Conservation (phyloP, 805 yeast species). For the Nakazawaea peltata region DNA sequence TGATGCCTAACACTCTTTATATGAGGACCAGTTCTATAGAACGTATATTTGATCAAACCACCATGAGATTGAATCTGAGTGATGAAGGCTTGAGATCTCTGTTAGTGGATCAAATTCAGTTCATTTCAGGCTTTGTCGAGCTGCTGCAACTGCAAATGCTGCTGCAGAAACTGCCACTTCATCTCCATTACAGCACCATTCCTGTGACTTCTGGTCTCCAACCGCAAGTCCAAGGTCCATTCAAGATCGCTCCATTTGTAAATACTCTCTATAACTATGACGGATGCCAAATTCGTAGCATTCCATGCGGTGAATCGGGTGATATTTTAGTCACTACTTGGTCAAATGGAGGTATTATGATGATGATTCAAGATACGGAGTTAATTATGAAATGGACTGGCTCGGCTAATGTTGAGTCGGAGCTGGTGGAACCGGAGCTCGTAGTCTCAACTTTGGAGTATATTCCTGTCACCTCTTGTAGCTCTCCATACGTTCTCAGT, state of each 20-base stretch:
- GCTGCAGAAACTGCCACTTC: too few relatives aligned
- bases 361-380: slow-evolving; percentile 23
- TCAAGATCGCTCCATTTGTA: slow-evolving; percentile 46
- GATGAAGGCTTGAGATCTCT: too few relatives aligned
- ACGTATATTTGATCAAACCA: slow-evolving; percentile 25
- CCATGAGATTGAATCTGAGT: slow-evolving; percentile 16
- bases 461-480: too few relatives aligned
- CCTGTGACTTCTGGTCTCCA: too few relatives aligned
- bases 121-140: too few relatives aligned
- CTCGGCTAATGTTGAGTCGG: slow-evolving; percentile 13
- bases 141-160: too few relatives aligned
- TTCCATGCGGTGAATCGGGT: slow-evolving; percentile 18
- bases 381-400: slow-evolving; percentile 27
- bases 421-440: slow-evolving; percentile 9
- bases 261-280: slow-evolving; percentile 38
- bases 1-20: slow-evolving; percentile 39
- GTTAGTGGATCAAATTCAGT: too few relatives aligned
- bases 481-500: too few relatives aligned
- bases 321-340: slow-evolving; percentile 15
- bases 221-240: slow-evolving; percentile 41
- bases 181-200: too few relatives aligned
- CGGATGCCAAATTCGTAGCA: slow-evolving; percentile 26
- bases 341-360: slow-evolving; percentile 18
- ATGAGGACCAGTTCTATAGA: slow-evolving; percentile 25
- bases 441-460: slow-evolving; percentile 7